Evolutionary conservation across 176 grass and related monocot species (phyloP), one percentile per base, ranked within the genome.

Genomic region (Oryza coarctata): DNA sequence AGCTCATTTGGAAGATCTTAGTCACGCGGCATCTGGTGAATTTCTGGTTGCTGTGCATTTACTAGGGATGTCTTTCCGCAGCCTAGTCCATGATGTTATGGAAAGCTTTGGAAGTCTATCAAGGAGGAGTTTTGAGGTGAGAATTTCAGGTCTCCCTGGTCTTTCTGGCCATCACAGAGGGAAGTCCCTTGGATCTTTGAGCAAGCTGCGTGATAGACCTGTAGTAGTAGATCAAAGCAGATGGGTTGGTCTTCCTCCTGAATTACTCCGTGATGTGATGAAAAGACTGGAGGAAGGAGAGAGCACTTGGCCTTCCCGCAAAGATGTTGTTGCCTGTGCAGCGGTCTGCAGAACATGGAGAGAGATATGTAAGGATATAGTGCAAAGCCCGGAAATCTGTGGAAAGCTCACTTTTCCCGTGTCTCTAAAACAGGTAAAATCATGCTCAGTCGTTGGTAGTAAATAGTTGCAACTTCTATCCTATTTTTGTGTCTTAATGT

Each of bases 401-500:
- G 94, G 89, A 55, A 97, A 91, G 30, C 84, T 94, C 79, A 97
- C 94, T 77, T 94, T 97, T 68, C 94, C 94, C 0, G 60, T 94
- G 63, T 97, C 94, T 12, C 87, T 97, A 47, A 97, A 97, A 50
- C 94, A 97, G 94, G 94, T 97, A 87, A 69, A 43, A 14, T 63
- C 31, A 10, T 63, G 80, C 18, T 45, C 29, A 39, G 1, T n/a
- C n/a, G n/a, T 63, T 58, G 30, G 7, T 11, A 44, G 2, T 23
- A 34, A 65, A 76, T 50, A 81, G 17, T 79, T 80, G 31, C 2
- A 64, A 34, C 18, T 70, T 3, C 29, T 33, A 34, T 41, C 27
- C 40, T 28, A 63, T 44, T 22, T 55, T 55, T 20, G 18, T 55
- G 3, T 55, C 49, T 55, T 55, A 55, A 6, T 55, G 49, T 55